Conservation (phyloP, 352 stramenopile genomes). For the Globisporangium recalcitrans region DNA sequence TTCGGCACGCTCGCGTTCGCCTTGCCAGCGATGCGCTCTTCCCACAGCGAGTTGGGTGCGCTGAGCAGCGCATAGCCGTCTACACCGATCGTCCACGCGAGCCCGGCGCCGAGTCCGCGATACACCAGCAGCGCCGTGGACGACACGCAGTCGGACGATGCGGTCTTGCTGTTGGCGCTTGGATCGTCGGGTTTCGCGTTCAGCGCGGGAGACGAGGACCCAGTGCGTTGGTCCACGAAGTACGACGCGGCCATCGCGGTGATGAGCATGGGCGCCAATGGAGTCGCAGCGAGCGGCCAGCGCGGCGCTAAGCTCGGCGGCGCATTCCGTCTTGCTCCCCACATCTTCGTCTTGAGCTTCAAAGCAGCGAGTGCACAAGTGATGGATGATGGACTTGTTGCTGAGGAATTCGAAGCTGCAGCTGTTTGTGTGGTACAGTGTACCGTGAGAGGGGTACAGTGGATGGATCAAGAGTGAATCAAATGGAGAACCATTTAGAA, state of each 20-base stretch:
- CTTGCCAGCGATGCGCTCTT: conserved; percentile 25
- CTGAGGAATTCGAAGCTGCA: not conserved
- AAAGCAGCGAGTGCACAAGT: not conserved
- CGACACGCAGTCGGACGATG: conserved; percentile 55
- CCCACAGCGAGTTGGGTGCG: conserved; percentile 34
- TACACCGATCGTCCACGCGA: conserved; percentile 74
- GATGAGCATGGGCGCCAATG: conserved; percentile 16
- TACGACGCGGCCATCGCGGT: conserved; percentile 11
- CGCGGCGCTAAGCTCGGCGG: not conserved
- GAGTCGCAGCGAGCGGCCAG: not conserved
- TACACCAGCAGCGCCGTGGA: conserved; percentile 56
- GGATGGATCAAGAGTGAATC: too few relatives aligned
- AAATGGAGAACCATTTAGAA: not conserved
- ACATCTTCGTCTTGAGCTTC: not conserved
- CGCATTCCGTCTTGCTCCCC: conserved; percentile 1
- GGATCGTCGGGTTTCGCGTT: conserved; percentile 7
- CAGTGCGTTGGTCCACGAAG: conserved; percentile 14
- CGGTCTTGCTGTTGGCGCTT: conserved; percentile 23
- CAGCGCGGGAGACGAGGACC: conserved; percentile 2
- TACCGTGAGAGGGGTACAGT: not conserved
- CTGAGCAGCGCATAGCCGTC: conserved; percentile 55
- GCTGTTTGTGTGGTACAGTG: not conserved
- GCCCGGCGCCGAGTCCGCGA: conserved; percentile 52
- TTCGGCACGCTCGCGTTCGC: conserved; percentile 19
- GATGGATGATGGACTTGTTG: too few relatives aligned